Base-by-base conservation (phyloP, 225 moss, liverwort and hornwort genomes). In the Lunularia cruciata region DNA sequence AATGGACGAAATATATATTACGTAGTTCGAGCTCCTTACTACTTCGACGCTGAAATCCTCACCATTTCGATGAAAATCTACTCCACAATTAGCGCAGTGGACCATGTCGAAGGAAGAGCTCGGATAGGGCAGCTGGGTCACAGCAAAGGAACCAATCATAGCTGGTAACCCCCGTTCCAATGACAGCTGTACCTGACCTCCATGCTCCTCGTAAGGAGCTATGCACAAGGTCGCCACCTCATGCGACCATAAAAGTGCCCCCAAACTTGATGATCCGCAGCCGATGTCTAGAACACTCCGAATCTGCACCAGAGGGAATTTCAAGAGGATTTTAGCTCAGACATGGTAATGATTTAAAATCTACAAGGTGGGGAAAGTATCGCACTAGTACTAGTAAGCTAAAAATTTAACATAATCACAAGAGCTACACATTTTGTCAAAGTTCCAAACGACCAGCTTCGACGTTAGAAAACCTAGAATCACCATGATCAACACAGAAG, bases 101-200 rank as follows among this genome's bases (percentile, higher is more conserved):
- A 85, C 75, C 37, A 85, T 36, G 56, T 85, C 84, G 61, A 63
- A 85, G 18, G 81, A 77, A 30, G 77, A 81, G 81, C 81, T 81
- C 18, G 84, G 81, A 43, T 68, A 81, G 13, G 84, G 84, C 69
- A 85, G 64, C 27, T 78, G 78, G 23, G 66, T 37, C 13, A 57
- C 39, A 52, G 33, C 15, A 23, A 81, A 59, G 38, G 77, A 77
- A 38, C 68, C 78, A 33, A 81, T 46, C 68, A 85, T 55, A 8
- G 78, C 84, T 19, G 84, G 84, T n/a, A 85, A 37, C 33, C 84
- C 84, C 36, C 81, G 74, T 57, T 85, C 84, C 54, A 85, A 43
- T 12, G 81, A 48, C 32, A 81, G 69, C 69, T 85, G 81, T 10
- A 81, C 81, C 46, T 81, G 81, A 15, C 75, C 78, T 47, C 69